A percentile compares a stretch with the other conserved stretches of the same genome.
These are phyloP conservation scores for Bassia scoparia DNA, from an alignment of 148 eudicot species.

Conservation along the genomic window DNA sequence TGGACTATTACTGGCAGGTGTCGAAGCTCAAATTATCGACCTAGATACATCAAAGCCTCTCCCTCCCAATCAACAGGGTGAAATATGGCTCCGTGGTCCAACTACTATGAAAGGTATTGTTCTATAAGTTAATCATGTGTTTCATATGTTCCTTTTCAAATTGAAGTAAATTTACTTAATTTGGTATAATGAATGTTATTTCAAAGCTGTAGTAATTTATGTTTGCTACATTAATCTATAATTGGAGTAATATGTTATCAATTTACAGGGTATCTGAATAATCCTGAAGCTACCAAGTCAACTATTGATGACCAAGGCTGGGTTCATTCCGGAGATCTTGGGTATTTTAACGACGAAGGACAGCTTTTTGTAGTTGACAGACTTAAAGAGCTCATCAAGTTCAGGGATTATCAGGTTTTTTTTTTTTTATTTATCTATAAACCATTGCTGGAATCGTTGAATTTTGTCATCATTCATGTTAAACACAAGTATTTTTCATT, in stretches of 20 bases:
- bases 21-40: slow-evolving; percentile 56
- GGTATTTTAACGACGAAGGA: slow-evolving; percentile 75
- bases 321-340: slow-evolving; percentile 87
- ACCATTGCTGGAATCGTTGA: not conserved
- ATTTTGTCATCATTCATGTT: not conserved
- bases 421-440: slow-evolving; percentile 9
- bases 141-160: not conserved
- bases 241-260: not conserved
- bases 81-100: slow-evolving; percentile 80
- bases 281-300: slow-evolving; percentile 60
- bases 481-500: too few relatives aligned
- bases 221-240: too few relatives aligned
- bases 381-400: slow-evolving; percentile 81
- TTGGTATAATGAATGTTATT: not conserved
- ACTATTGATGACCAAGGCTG: slow-evolving; percentile 69
- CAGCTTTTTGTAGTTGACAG: slow-evolving; percentile 71
- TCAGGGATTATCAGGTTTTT: slow-evolving; percentile 72
- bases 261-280: slow-evolving; percentile 55
- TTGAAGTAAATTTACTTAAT: not conserved
- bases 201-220: not conserved
- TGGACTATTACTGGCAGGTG: slow-evolving; percentile 58
- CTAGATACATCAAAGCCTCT: slow-evolving; percentile 68
- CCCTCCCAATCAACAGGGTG: slow-evolving; percentile 65
- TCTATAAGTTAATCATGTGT: not conserved
- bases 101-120: slow-evolving; percentile 69